phyloP scores from a whole-genome alignment of 2,329 filamentous ascomycete genomes.

The Xylariaceae sp. region DNA sequence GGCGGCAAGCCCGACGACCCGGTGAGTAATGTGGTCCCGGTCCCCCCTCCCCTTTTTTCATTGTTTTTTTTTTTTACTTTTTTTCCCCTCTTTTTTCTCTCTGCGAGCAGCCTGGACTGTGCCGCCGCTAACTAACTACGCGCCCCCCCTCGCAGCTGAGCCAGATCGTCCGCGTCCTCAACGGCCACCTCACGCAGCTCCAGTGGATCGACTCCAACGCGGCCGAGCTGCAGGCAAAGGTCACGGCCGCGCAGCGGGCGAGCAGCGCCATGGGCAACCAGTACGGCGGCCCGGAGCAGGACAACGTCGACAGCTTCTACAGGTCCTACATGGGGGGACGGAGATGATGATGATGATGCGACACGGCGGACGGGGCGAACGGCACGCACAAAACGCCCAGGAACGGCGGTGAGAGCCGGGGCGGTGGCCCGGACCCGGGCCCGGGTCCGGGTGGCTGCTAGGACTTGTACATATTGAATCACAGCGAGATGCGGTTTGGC shows the following conservation, averaged over 20 bases:
- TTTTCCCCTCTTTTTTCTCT: constrained; percentile 10
- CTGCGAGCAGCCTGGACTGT: no score
- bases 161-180: constrained; percentile 91
- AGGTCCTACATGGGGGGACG: constrained; percentile 78
- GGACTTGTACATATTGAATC: no score
- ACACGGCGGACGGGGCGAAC: neutral
- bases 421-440: no score
- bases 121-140: no score
- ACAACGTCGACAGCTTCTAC: constrained; percentile 83
- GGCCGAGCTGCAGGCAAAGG: constrained; percentile 72
- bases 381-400: no score
- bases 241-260: constrained; percentile 73
- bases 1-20: constrained; percentile 81
- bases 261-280: constrained; percentile 53
- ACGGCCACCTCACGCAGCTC: constrained; percentile 83
- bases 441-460: no score
- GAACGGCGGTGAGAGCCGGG: no score
- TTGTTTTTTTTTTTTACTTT: constrained; percentile 3
- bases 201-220: constrained; percentile 91
- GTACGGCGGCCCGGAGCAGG: constrained; percentile 54
- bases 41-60: constrained; percentile 12
- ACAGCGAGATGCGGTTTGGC: no score
- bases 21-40: constrained; percentile 46
- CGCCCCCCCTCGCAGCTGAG: constrained; percentile 73
- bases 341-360: constrained; percentile 16